Conservation (phyloP, 768 basidiomycete species). For the Lyophyllum atratum region DNA sequence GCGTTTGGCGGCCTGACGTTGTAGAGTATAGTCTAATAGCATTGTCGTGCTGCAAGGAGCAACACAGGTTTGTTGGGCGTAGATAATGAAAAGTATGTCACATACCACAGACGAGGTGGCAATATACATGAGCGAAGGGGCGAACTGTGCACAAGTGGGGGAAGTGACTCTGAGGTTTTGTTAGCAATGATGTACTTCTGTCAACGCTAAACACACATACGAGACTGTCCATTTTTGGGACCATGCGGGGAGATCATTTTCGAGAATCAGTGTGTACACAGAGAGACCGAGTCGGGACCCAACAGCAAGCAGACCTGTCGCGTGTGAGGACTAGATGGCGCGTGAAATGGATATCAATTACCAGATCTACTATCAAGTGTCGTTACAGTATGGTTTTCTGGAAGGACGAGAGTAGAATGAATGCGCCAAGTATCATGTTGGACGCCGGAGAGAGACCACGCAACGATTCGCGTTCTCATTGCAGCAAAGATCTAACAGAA, state of each 20-base stretch:
- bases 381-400: conserved; percentile 54
- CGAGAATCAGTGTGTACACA: conserved; percentile 75
- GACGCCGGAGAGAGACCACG: conserved; percentile 75
- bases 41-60: conserved; percentile 48
- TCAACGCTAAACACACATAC: conserved; percentile 39
- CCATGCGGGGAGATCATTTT: conserved; percentile 85
- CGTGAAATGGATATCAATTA: conserved; percentile 28
- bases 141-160: conserved; percentile 59
- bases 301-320: conserved; percentile 73
- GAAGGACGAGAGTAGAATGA: conserved; percentile 77
- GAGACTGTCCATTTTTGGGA: conserved; percentile 71
- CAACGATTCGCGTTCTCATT: conserved; percentile 66
- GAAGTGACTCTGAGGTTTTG: conserved; percentile 41
- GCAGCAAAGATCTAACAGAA: conserved; percentile 68
- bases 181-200: conserved; percentile 3
- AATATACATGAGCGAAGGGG: conserved; percentile 78
- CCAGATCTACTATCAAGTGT: conserved; percentile 77
- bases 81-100: background rate
- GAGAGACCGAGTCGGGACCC: conserved; percentile 62
- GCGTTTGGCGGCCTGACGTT: conserved; percentile 68
- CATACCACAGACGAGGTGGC: conserved; percentile 62
- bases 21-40: conserved; percentile 70
- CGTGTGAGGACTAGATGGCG: conserved; percentile 25
- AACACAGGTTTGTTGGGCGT: background rate
- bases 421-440: conserved; percentile 71